These are phyloP conservation scores for Neurospora sp. DNA, from an alignment of 495 filamentous ascomycete species.

Conservation along the genomic window DNA sequence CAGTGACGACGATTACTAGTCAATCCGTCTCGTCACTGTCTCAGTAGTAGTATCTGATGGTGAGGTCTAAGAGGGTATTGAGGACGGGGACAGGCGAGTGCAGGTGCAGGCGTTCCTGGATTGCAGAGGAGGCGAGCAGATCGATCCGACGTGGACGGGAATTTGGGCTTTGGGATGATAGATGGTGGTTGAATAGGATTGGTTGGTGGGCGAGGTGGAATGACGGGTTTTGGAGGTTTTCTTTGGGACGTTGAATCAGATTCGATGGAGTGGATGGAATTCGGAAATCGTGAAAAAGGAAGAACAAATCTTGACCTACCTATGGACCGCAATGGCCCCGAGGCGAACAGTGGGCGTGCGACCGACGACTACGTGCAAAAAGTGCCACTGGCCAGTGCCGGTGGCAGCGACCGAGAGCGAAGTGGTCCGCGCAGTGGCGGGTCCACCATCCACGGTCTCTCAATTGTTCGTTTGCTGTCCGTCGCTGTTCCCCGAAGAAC, in stretches of 20 bases:
- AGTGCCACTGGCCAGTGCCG: neutral
- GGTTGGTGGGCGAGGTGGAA: neutral
- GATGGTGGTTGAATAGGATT: neutral
- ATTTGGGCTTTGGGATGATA: neutral
- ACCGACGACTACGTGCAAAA: neutral
- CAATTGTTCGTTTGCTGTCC: neutral
- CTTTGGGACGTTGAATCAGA: neutral
- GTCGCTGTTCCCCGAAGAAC: too few relatives aligned
- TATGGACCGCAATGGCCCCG: neutral
- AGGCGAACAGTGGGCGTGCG: neutral
- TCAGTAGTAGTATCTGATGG: neutral
- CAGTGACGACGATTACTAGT: neutral
- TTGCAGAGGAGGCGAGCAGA: neutral
- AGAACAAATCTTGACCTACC: slow-evolving; percentile 13
- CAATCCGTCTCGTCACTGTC: neutral
- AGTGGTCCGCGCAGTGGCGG: slow-evolving; percentile 12
- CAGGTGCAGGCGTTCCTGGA: neutral
- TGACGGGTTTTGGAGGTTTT: neutral
- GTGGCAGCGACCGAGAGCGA: neutral
- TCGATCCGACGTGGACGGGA: neutral
- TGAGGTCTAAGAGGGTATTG: neutral
- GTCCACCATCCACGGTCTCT: slow-evolving; percentile 9
- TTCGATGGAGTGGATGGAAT: neutral
- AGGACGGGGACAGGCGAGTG: neutral
- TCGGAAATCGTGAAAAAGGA: slow-evolving; percentile 9